A percentile compares a stretch with the other conserved stretches of the same genome.
phyloP scores from a whole-genome alignment of 169 alveolate genomes.

The Cystoisospora suis region DNA sequence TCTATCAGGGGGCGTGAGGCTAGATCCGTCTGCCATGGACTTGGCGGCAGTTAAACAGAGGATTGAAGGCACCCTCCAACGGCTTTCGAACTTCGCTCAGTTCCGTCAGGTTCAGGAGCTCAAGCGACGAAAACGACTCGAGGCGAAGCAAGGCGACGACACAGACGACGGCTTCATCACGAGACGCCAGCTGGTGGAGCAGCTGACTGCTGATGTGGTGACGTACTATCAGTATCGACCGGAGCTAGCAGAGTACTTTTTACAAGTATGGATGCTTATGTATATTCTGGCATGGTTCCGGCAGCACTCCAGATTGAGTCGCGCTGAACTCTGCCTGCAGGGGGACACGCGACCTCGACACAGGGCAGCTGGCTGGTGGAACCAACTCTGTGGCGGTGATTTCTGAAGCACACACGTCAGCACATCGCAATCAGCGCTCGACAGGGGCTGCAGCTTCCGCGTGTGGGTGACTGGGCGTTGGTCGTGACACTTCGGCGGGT shows the following conservation, averaged over 20 bases:
- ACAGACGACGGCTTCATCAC: background rate
- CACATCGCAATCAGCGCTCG: too few relatives aligned
- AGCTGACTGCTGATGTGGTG: constrained; percentile 78
- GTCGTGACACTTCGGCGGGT: too few relatives aligned
- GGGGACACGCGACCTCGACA: too few relatives aligned
- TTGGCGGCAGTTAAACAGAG: constrained; percentile 28
- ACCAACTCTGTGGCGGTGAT: too few relatives aligned
- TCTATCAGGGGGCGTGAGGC: background rate
- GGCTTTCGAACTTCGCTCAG: constrained; percentile 2
- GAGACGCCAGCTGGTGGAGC: constrained; percentile 60
- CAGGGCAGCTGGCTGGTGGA: too few relatives aligned
- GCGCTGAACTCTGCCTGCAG: too few relatives aligned
- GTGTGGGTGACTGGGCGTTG: too few relatives aligned
- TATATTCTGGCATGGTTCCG: too few relatives aligned
- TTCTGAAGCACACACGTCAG: too few relatives aligned
- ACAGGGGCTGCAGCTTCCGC: too few relatives aligned
- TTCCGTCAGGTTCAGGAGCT: background rate
- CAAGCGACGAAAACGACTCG: background rate
- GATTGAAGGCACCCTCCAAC: constrained; percentile 30
- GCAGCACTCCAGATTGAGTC: too few relatives aligned
- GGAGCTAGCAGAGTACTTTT: constrained; percentile 86
- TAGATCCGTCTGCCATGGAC: constrained; percentile 37
- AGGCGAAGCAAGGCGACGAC: background rate
- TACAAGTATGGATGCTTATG: constrained; percentile 54
- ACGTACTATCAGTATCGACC: constrained; percentile 86